Evolutionary conservation across 1,284 basidiomycete species (phyloP).

Genomic region (Ganoderma sinense): DNA sequence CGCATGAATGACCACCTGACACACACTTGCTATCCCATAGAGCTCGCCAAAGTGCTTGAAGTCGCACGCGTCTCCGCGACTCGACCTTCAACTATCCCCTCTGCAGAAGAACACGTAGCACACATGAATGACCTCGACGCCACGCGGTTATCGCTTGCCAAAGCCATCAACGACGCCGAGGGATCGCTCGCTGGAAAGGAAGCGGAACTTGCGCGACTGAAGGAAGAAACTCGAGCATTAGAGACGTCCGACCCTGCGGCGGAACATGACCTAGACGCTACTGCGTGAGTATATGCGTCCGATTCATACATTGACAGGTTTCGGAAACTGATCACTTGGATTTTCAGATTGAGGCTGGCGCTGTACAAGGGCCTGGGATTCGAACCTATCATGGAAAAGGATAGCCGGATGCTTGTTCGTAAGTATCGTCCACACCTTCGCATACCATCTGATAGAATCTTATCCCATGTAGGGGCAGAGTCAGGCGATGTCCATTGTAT

Average conservation of each 20-base stretch:
- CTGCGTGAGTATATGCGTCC: slow-evolving; percentile 56
- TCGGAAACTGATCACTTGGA: not conserved
- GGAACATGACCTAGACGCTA: slow-evolving; percentile 75
- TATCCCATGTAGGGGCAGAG: slow-evolving; percentile 52
- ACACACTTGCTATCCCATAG: slow-evolving; percentile 42
- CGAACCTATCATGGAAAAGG: slow-evolving; percentile 63
- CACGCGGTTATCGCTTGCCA: slow-evolving; percentile 69
- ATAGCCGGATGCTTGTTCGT: slow-evolving; percentile 67
- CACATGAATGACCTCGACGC: slow-evolving; percentile 71
- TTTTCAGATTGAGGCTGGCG: slow-evolving; percentile 63
- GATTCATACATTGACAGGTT: not conserved
- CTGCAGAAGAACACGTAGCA: slow-evolving; percentile 66
- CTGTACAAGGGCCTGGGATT: slow-evolving; percentile 77
- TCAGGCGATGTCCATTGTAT: slow-evolving; percentile 67
- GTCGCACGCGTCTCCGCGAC: slow-evolving; percentile 74
- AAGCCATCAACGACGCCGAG: slow-evolving; percentile 79
- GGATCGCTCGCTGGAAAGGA: slow-evolving; percentile 69
- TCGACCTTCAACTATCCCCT: slow-evolving; percentile 71
- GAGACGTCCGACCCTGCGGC: slow-evolving; percentile 75
- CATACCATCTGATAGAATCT: not conserved
- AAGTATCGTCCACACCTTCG: slow-evolving; percentile 40
- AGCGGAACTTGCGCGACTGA: slow-evolving; percentile 69
- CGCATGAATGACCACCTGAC: not conserved
- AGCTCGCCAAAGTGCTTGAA: slow-evolving; percentile 70
- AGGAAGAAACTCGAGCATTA: slow-evolving; percentile 63